These are phyloP conservation scores for Teratosphaeria destructans DNA, from an alignment of 2,329 filamentous ascomycete species.

Conservation along the genomic window DNA sequence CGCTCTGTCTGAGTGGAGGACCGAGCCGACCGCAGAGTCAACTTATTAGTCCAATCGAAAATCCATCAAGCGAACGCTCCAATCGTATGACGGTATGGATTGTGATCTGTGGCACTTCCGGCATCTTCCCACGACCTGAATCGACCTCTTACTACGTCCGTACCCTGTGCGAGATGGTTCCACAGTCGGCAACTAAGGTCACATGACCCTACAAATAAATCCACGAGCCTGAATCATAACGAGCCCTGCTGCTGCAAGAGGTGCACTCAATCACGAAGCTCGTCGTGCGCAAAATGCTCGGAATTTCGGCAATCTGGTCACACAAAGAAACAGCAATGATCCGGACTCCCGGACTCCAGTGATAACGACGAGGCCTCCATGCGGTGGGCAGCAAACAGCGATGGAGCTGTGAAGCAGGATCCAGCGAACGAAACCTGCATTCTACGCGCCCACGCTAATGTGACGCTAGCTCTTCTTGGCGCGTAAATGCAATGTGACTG, in stretches of 20 bases:
- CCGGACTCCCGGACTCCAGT: not conserved
- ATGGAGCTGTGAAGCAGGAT: not conserved
- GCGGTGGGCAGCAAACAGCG: not conserved
- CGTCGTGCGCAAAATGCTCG: not conserved
- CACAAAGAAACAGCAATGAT: not conserved
- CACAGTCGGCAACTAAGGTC: not conserved
- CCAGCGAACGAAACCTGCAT: not conserved
- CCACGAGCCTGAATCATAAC: not conserved
- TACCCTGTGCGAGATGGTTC: not conserved
- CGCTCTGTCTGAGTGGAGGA: not conserved
- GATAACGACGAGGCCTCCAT: too few species aligned
- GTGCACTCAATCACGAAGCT: not conserved
- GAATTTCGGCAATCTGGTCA: not conserved
- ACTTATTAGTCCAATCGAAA: not conserved
- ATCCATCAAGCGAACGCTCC: not conserved
- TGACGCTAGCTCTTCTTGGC: not conserved
- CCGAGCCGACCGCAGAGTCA: not conserved
- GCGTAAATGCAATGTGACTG: not conserved
- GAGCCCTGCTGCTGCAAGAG: not conserved
- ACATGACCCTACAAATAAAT: not conserved
- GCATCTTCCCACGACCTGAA: not conserved
- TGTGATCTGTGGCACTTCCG: not conserved
- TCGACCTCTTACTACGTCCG: not conserved
- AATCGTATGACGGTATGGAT: not conserved
- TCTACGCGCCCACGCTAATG: not conserved